phyloP scores from a whole-genome alignment of 2,329 filamentous ascomycete genomes.

The Pseudohalonectria lignicola region DNA sequence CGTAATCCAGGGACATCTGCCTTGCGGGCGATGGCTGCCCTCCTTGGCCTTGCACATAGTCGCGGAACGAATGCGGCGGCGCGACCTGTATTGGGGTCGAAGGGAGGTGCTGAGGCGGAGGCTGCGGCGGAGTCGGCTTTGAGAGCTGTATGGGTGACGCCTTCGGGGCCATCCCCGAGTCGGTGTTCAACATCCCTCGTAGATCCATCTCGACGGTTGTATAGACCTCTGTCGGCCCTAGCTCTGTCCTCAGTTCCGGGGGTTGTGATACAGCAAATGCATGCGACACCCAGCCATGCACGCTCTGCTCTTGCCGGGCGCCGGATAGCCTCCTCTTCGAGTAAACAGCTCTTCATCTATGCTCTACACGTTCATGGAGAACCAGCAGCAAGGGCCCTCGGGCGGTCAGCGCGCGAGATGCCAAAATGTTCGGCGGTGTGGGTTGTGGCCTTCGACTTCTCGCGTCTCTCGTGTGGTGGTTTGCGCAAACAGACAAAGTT shows the following conservation, averaged over 20 bases:
- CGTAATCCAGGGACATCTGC: conserved; percentile 28
- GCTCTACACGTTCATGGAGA: too few species aligned
- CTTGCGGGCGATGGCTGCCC: conserved; percentile 37
- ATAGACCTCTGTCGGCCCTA: background rate
- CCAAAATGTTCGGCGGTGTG: too few species aligned
- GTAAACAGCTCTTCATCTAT: too few species aligned
- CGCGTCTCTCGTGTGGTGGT: too few species aligned
- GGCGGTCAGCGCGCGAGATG: too few species aligned
- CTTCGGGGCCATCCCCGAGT: conserved; percentile 27
- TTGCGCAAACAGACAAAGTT: too few species aligned
- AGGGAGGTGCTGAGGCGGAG: conserved; percentile 12
- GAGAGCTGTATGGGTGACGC: conserved; percentile 15
- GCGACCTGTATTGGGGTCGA: conserved; percentile 28
- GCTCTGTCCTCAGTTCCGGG: background rate
- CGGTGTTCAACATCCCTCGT: conserved; percentile 42
- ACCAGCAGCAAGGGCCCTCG: too few species aligned
- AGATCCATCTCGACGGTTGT: conserved; percentile 32
- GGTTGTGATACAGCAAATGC: too few species aligned
- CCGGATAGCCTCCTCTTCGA: too few species aligned
- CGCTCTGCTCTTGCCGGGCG: too few species aligned
- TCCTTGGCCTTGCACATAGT: conserved; percentile 35
- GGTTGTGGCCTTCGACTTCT: too few species aligned
- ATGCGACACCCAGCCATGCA: too few species aligned
- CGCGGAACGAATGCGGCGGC: conserved; percentile 35
- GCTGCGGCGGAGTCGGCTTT: conserved; percentile 8